A percentile compares a stretch with the other conserved stretches of the same genome.
Conservation (phyloP, 1,284 basidiomycete genomes). For the Ceratobasidium sp. region DNA sequence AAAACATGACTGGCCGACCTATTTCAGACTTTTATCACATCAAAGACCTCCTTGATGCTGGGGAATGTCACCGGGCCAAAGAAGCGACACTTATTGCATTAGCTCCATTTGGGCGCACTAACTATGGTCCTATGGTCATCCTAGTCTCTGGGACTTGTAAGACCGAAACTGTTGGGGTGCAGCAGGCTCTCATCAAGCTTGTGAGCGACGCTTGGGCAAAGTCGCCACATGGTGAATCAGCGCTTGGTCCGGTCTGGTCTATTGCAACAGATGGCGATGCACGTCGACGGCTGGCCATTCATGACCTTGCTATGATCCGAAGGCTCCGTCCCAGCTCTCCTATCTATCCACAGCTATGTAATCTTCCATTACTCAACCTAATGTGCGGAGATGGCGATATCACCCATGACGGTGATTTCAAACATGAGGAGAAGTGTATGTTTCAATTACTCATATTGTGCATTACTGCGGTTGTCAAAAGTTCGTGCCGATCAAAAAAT, state of each 20-base stretch:
- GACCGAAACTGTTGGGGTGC: not conserved
- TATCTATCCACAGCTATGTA: not conserved
- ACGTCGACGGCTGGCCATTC: not conserved
- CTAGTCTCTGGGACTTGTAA: slow-evolving; percentile 17
- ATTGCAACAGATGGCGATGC: slow-evolving; percentile 1
- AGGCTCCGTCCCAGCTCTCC: not conserved
- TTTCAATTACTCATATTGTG: no score
- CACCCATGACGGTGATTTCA: slow-evolving; percentile 18
- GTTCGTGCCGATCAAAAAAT: no score
- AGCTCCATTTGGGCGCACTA: not conserved
- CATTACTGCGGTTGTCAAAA: no score
- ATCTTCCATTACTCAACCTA: slow-evolving; percentile 14
- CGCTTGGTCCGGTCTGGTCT: not conserved
- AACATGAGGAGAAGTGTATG: slow-evolving; percentile 20
- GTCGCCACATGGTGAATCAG: not conserved
- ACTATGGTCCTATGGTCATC: not conserved
- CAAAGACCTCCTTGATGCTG: not conserved
- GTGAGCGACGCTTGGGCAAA: not conserved
- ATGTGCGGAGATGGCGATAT: not conserved
- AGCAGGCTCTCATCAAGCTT: not conserved
- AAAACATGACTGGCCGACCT: not conserved
- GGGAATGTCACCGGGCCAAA: not conserved
- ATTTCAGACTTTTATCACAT: not conserved
- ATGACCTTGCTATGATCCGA: not conserved
- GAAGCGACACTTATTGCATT: not conserved